Evolutionary conservation across 2,329 filamentous ascomycete species (phyloP), one percentile per base, ranked within the genome.

Genomic region (Dichotomopilus funicola): DNA sequence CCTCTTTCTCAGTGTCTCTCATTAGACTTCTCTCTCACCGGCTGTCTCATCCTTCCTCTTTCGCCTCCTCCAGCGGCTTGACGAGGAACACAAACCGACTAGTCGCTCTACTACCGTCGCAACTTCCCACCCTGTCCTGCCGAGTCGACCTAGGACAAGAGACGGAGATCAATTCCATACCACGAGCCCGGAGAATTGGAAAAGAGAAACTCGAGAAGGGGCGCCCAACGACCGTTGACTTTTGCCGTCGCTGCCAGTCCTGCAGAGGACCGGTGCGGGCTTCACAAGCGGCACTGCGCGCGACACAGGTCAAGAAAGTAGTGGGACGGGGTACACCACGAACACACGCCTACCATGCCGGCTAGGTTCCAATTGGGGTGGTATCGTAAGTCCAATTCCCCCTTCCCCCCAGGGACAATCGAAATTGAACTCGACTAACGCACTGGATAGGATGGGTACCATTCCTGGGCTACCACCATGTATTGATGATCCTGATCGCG

Each of bases 401-500:
- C 27, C 6, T 34, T 34, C 47, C 11, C 42, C 7, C 19, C 19
- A 27, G 19, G 19, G 19, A 27, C 19, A 27, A 27, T 27, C 19
- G 19, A 27, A 27, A 27, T 27, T 27, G 19, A 27, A 27, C 19
- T 27, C 34, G 13, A 40, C 55, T 59, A 43, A 61, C 52, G 42
- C 36, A 37, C 11, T 47, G 38, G 49, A 49, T 59, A 85, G 83
- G 82, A 67, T 82, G 80, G 64, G 74, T 87, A 69, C 85, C 85
- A 63, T 87, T 87, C 68, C 77, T 87, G 57, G 85, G 85, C 63
- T 87, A 87, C 67, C 85, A 87, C 69, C 83, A 99, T 83, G 87
- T 97, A 62, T 82, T 99, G 71, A 99, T 99, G 94, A 90, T 99
- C 65, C 76, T 99, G 63, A 96, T 99, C 68, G 91, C 89, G 54